Base-by-base conservation (phyloP, 163 green algal species). In the Prototheca wickerhamii region DNA sequence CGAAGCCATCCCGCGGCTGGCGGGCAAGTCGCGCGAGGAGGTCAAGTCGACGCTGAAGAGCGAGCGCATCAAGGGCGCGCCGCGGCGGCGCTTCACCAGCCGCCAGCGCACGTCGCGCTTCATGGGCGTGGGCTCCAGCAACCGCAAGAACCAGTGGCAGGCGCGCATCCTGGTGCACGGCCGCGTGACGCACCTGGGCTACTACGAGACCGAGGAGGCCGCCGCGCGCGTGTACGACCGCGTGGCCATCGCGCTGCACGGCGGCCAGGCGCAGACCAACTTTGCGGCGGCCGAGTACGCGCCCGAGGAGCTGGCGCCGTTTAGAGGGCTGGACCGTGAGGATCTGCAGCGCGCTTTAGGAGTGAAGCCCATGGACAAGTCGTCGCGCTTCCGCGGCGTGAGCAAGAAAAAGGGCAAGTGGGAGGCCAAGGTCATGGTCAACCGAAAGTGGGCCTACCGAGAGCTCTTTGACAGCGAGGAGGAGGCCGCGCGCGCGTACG, bases 361-460 rank as follows among this genome's bases (percentile, higher is more conserved):
- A 0, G 83, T 89, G 4, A 87, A 86, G 70, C 81, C 83, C 35
- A 90, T 90, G 84, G 78, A 91, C 73, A 87, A 87, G 67, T 85
- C 72, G 56, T 82, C 73, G 33, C 77, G 65, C 59, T 90, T 72
- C 78, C 58, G 81, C 8, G 84, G 84, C 15, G 84, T 91, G 29
- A 79, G 65, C 58, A 81, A 82, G 66, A 90, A 90, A 72, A 90
- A 87, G 74, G 84, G 82, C 29, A 76, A 76, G 51, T 90, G 84
- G 84, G 84, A 90, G 76, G 84, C 84, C 53, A 90, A 89, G 77
- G 83, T 90, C 34, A 89, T 89, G 83, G 78, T 89, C 65, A 87
- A 88, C 72, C 68, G 83, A n/a, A 81, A 83, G 62, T 89, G 83
- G 83, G 83, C 83, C 0, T 89, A 88, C 76, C 67, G 80, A 21